Evolutionary conservation across 2,329 filamentous ascomycete genomes (phyloP).

Genomic region (Pseudocercospora fuligena): DNA sequence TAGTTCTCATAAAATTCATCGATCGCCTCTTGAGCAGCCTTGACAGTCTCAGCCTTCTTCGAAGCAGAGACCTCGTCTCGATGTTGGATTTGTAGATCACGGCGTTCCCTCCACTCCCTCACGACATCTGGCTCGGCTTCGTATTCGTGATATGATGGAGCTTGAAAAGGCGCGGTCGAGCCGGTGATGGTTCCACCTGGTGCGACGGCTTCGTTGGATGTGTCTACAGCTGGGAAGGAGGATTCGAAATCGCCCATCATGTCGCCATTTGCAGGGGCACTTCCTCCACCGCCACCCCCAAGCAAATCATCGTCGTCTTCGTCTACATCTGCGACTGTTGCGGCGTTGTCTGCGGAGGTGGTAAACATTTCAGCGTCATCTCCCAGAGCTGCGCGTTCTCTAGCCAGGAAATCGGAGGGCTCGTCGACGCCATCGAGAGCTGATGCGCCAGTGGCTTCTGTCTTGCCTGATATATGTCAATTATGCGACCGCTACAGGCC

Average conservation of each 20-base stretch:
- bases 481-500: not conserved
- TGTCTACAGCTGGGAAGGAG: constrained; percentile 85
- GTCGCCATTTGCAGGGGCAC: constrained; percentile 45
- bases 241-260: constrained; percentile 73
- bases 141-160: constrained; percentile 60
- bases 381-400: constrained; percentile 87
- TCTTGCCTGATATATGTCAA: constrained; percentile 62
- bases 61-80: constrained; percentile 81
- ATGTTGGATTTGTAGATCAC: constrained; percentile 80
- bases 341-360: constrained; percentile 71
- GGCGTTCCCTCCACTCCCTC: constrained; percentile 86
- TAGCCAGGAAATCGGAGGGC: constrained; percentile 83
- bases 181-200: constrained; percentile 82
- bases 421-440: constrained; percentile 59
- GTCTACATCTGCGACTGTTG: constrained; percentile 64
- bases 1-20: constrained; percentile 99
- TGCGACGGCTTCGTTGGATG: constrained; percentile 72
- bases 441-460: constrained; percentile 62
- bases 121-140: constrained; percentile 90
- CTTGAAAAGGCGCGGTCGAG: constrained; percentile 61
- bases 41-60: constrained; percentile 83
- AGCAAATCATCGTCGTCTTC: constrained; percentile 67
- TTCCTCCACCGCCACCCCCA: constrained; percentile 59
- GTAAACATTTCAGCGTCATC: constrained; percentile 93
- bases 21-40: constrained; percentile 90